A percentile compares a stretch with the other conserved stretches of the same genome.
Conservation (phyloP, 805 yeast genomes). For the Cyberlindnera mississippiensis region DNA sequence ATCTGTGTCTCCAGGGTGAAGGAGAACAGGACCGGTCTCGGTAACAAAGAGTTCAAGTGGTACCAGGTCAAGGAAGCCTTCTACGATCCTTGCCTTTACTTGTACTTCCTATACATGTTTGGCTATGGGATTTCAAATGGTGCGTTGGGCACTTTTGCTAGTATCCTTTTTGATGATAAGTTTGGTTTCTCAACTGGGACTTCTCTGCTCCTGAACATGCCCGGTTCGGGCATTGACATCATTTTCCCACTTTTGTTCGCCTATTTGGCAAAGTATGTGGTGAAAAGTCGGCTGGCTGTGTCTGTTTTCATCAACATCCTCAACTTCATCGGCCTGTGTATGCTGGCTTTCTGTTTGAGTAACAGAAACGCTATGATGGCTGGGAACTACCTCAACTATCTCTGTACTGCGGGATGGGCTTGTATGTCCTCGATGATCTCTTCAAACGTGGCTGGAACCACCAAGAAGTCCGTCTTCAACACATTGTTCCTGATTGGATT, state of each 20-base stretch:
- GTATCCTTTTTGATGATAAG: conserved; percentile 11
- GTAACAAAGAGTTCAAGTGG: conserved; percentile 49
- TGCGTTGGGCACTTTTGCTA: conserved; percentile 31
- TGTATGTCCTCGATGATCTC: conserved; percentile 32
- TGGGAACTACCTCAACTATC: conserved; percentile 30
- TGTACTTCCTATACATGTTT: conserved; percentile 38
- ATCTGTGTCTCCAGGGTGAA: conserved; percentile 49
- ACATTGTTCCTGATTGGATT: conserved; percentile 59
- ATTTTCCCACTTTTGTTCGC: conserved; percentile 15
- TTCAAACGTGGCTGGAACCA: conserved; percentile 62
- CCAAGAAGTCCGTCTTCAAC: conserved; percentile 59
- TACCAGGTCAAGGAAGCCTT: conserved; percentile 50
- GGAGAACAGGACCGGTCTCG: conserved; percentile 53
- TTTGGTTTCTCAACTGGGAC: conserved; percentile 12
- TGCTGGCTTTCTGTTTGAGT: conserved; percentile 31
- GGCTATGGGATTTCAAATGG: conserved; percentile 48
- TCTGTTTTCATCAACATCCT: conserved; percentile 20
- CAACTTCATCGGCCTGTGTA: conserved; percentile 29
- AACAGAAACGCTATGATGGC: conserved; percentile 27
- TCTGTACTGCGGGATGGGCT: conserved; percentile 34
- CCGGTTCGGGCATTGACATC: conserved; percentile 28
- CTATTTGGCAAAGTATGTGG: conserved; percentile 19
- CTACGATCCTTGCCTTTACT: conserved; percentile 47
- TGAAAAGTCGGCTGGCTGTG: conserved; percentile 23
- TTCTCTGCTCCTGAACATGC: conserved; percentile 29